Evolutionary conservation across 1,139 yeast genomes (phyloP).

Genomic region (Yamadazyma trypodendri): DNA sequence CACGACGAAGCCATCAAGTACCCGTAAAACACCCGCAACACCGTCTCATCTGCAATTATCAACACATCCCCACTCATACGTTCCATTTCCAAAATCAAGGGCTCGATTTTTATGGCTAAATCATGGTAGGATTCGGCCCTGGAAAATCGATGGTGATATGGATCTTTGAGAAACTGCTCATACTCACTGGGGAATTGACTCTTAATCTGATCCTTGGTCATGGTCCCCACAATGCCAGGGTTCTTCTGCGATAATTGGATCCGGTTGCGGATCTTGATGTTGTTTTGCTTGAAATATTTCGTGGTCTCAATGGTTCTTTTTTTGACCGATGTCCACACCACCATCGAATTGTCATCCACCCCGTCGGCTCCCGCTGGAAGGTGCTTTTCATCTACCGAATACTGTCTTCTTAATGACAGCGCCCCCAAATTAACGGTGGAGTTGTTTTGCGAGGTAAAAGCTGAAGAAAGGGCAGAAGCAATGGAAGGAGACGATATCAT

Average conservation of each 20-base stretch:
- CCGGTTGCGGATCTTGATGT: conserved; percentile 66
- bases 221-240: conserved; percentile 83
- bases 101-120: conserved; percentile 90
- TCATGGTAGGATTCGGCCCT: conserved; percentile 96
- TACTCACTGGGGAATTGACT: conserved; percentile 67
- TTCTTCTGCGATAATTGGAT: conserved; percentile 84
- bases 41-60: conserved; percentile 91
- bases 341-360: conserved; percentile 49
- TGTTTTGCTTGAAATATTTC: conserved; percentile 56
- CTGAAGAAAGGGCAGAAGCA: neutral
- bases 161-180: conserved; percentile 65
- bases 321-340: conserved; percentile 92
- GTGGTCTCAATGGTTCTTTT: conserved; percentile 82
- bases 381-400: conserved; percentile 32
- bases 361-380: conserved; percentile 53
- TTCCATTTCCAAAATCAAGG: conserved; percentile 89
- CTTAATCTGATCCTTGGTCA: conserved; percentile 59
- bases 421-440: conserved; percentile 6
- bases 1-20: conserved; percentile 92
- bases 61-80: conserved; percentile 84
- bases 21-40: conserved; percentile 85
- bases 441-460: neutral
- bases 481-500: neutral
- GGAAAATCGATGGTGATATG: conserved; percentile 90
- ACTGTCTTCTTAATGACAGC: conserved; percentile 15